phyloP scores from a whole-genome alignment of 805 yeast genomes.

The Priceomyces castillae region DNA sequence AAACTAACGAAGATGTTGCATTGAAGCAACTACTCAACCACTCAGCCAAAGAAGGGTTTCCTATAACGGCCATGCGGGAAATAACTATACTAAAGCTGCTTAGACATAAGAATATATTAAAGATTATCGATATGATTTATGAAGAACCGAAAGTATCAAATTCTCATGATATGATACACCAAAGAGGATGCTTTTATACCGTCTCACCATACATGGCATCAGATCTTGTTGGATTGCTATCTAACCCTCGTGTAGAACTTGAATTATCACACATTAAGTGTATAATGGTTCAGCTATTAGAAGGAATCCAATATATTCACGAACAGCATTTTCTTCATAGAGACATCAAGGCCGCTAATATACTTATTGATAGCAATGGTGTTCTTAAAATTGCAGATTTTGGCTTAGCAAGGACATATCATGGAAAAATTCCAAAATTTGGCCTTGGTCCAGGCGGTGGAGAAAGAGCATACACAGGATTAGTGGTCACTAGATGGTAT shows the following conservation, averaged over 20 bases:
- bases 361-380: constrained; percentile 74
- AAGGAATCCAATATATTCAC: constrained; percentile 83
- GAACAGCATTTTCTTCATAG: constrained; percentile 62
- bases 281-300: constrained; percentile 71
- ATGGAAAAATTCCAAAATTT: constrained; percentile 56
- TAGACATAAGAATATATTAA: constrained; percentile 68
- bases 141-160: constrained; percentile 32
- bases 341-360: constrained; percentile 96
- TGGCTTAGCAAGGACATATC: constrained; percentile 81
- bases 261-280: constrained; percentile 74
- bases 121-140: constrained; percentile 72
- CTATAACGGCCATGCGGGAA: constrained; percentile 93
- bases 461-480: constrained; percentile 49
- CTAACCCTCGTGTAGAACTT: constrained; percentile 67
- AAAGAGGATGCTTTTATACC: constrained; percentile 64
- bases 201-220: constrained; percentile 91
- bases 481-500: constrained; percentile 96
- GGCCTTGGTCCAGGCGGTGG: constrained; percentile 60
- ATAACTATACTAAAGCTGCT: constrained; percentile 75
- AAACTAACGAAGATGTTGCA: constrained; percentile 69
- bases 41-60: constrained; percentile 78
- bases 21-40: constrained; percentile 80
- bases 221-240: constrained; percentile 86
- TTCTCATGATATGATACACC: constrained; percentile 33
- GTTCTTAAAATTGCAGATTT: constrained; percentile 89